These are phyloP conservation scores for Fusarium subglutinans DNA, from an alignment of 2,329 filamentous ascomycete species.

Conservation along the genomic window DNA sequence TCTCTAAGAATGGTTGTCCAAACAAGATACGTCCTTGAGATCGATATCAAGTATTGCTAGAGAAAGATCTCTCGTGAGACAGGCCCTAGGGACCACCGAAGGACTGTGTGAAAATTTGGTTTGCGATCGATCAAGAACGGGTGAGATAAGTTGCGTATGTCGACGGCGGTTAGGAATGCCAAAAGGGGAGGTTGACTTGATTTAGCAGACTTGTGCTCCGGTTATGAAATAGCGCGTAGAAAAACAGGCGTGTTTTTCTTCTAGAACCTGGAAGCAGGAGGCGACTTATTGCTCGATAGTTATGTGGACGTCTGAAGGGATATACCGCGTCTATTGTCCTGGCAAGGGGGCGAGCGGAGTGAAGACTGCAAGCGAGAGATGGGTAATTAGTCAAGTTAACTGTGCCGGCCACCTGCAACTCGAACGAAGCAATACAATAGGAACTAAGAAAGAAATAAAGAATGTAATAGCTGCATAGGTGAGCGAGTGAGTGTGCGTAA, in stretches of 20 bases:
- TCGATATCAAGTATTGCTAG: background rate
- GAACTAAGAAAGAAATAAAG: conserved; percentile 25
- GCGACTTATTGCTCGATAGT: background rate
- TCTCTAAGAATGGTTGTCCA: conserved; percentile 2
- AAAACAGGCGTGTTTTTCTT: conserved; percentile 5
- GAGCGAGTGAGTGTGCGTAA: conserved; percentile 34
- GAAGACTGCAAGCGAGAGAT: conserved; percentile 24
- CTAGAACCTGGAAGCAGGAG: background rate
- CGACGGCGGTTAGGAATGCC: conserved; percentile 25
- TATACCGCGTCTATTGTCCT: conserved; percentile 25
- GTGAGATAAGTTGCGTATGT: conserved; percentile 13
- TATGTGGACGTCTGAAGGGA: conserved; percentile 16
- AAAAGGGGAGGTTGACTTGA: conserved; percentile 8
- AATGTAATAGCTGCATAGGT: conserved; percentile 20
- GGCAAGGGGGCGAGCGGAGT: conserved; percentile 25
- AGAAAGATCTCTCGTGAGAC: background rate
- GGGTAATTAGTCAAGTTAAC: conserved; percentile 24
- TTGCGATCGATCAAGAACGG: conserved; percentile 3
- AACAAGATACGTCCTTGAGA: background rate
- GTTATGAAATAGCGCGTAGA: conserved; percentile 3
- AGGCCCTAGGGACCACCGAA: background rate
- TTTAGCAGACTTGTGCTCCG: background rate
- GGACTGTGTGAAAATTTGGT: background rate
- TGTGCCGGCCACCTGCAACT: background rate
- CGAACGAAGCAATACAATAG: conserved; percentile 15